These are phyloP conservation scores for Penicillium sp. DNA, from an alignment of 2,329 filamentous ascomycete species.

Conservation along the genomic window DNA sequence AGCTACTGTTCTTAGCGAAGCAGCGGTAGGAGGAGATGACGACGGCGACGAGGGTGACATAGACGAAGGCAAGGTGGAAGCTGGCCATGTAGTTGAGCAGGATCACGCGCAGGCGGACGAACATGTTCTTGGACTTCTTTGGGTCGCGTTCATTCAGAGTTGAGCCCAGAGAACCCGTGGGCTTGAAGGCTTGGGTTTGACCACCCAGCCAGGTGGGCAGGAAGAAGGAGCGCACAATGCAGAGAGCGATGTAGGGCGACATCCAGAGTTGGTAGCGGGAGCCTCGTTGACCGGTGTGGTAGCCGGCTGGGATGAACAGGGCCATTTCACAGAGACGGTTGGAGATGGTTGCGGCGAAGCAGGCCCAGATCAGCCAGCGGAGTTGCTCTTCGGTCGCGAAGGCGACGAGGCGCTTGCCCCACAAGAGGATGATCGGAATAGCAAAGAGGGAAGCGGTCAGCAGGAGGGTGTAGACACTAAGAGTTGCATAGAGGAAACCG, in stretches of 20 bases:
- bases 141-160: constrained; percentile 51
- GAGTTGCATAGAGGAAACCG: constrained; percentile 50
- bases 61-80: constrained; percentile 50
- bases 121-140: constrained; percentile 35
- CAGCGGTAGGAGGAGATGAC: constrained; percentile 46
- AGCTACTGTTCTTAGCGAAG: constrained; percentile 35
- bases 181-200: constrained; percentile 51
- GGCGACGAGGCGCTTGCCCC: constrained; percentile 51
- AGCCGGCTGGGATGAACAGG: constrained; percentile 53
- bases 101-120: constrained; percentile 47
- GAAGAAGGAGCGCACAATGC: constrained; percentile 51
- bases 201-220: constrained; percentile 54
- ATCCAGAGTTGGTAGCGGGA: constrained; percentile 54
- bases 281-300: constrained; percentile 51
- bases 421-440: constrained; percentile 51
- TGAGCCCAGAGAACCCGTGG: constrained; percentile 51
- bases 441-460: constrained; percentile 49
- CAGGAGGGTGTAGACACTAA: constrained; percentile 50
- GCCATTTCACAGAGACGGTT: constrained; percentile 51
- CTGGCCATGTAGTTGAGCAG: constrained; percentile 49
- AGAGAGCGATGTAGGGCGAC: constrained; percentile 53
- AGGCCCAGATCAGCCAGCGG: constrained; percentile 51
- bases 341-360: constrained; percentile 44
- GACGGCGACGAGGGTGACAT: constrained; percentile 46
- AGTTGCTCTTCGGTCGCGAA: constrained; percentile 48